Base-by-base conservation (phyloP, 2,329 filamentous ascomycete species). In the Aspergillus latus region DNA sequence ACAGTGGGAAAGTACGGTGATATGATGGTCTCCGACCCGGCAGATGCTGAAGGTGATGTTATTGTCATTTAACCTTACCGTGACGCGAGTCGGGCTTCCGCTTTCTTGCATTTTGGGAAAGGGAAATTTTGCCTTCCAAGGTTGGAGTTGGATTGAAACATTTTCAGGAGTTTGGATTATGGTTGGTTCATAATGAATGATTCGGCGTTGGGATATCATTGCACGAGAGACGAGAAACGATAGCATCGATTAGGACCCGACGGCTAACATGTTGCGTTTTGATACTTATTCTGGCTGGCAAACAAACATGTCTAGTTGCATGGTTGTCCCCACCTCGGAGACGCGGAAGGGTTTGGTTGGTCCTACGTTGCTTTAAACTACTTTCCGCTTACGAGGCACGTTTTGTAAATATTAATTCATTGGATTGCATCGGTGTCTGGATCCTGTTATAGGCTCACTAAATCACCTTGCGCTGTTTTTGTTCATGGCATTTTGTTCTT, bases 21-120 rank as follows among this genome's bases (percentile, higher is more conserved):
- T 54, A 77, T 77, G 68, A 74, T 77, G 61, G 72, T 72, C 32
- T 77, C 76, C 13, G 76, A 78, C 53, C 74, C 76, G 15, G 74
- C 74, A 7, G 74, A 76, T 61, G 74, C 75, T 42, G 73, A 76
- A 59, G 74, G 74, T 5, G 75, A 78, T 64, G 75, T 78, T 55
- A 70, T 78, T 54, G 76, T 78, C 60, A 75, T 77, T 61, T 78
- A 71, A 63, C 55, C 49, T 16, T 44, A 34, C 36, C 45, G 36
- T 49, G 52, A 59, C 47, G 51, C 45, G 50, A 44, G 54, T 57
- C 55, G 49, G 54, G 56, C 60, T 54, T 52, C 32, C 49, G 44
- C 61, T 62, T 43, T 60, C 60, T 52, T 52, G 52, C 21, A 21
- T 21, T 57, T 66, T 64, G 50, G 39, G 54, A 59, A 57, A 59